Percentiles rank a stretch among this genome's conserved stretches.
These are phyloP conservation scores for Backusella macrospora DNA, from an alignment of 192 early-diverging fungal species.

Conservation along the genomic window DNA sequence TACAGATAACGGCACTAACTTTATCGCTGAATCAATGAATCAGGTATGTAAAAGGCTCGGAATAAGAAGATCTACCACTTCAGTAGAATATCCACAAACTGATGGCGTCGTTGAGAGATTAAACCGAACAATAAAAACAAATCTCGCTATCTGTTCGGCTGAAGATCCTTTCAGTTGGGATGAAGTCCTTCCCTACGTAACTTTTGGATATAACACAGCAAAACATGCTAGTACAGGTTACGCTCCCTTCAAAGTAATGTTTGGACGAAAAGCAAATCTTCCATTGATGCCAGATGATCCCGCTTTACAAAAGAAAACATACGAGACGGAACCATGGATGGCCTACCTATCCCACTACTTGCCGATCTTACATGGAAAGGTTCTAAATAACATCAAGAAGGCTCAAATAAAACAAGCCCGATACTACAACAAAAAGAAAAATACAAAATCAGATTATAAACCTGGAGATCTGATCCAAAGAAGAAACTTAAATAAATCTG, in stretches of 20 bases:
- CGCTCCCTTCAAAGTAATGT: conserved; percentile 17
- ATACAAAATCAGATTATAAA: neutral
- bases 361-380: neutral
- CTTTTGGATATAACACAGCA: conserved; percentile 24
- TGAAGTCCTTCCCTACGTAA: neutral
- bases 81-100: conserved; percentile 22
- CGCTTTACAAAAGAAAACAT: neutral
- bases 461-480: neutral
- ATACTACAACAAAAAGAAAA: neutral
- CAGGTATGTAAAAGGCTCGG: neutral
- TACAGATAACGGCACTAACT: conserved; percentile 1
- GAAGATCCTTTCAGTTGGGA: neutral
- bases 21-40: neutral
- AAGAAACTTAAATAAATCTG: neutral
- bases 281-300: neutral
- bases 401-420: neutral
- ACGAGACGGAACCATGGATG: conserved; percentile 7
- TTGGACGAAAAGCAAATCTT: neutral
- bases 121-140: conserved; percentile 5
- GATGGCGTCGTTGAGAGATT: conserved; percentile 20
- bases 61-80: conserved; percentile 2
- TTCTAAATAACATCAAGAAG: neutral
- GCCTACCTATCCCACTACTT: neutral
- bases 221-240: conserved; percentile 1
- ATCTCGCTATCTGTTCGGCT: neutral